Base-by-base conservation (phyloP, 1,284 basidiomycete genomes). In the Papiliotrema flavescens region DNA sequence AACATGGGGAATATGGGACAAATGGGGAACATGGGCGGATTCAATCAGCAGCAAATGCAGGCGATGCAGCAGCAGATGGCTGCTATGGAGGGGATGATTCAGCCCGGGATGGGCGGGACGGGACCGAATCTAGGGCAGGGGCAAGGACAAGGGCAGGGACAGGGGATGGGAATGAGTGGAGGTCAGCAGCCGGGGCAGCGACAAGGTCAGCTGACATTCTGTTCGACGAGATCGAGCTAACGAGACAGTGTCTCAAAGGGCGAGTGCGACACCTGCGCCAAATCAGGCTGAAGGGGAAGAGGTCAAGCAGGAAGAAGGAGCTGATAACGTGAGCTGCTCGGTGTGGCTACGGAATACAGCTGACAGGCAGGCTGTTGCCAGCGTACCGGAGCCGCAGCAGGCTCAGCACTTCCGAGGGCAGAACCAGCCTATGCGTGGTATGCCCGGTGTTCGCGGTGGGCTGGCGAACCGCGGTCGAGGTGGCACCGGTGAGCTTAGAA, bases 11-110 rank as follows among this genome's bases (percentile, higher is more conserved):
- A 57, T 37, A 48, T 53, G 46, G 49, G 41, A n/a, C 40, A 51
- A 9, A 46, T 65, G 53, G 62, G 56, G 20, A 63, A 76, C 53
- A 84, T 84, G 81, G 81, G 66, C 59, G 11, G 11, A 7, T 71
- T 60, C 63, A 64, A 20, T 57, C n/a, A n/a, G n/a, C 63, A 26
- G 53, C 63, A 65, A 51, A 61, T 54, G 58, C 62, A 63, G 59
- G 55, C 49, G 53, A 62, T 59, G 32, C 69, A 72, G 66, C 64
- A 67, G 47, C 63, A 66, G 51, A 64, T 64, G 63, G 64, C 63
- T 64, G 60, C 54, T 17, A 68, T 70, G 68, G 58, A 61, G 39
- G 68, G 69, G 17, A 73, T 72, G 66, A 73, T 15, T 39, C 53
- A 22, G 55, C 60, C 53, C 44, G 49, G 47, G 42, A 55, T 55